Evolutionary conservation across 495 filamentous ascomycete species (phyloP).

Genomic region (Penicillium desertorum): DNA sequence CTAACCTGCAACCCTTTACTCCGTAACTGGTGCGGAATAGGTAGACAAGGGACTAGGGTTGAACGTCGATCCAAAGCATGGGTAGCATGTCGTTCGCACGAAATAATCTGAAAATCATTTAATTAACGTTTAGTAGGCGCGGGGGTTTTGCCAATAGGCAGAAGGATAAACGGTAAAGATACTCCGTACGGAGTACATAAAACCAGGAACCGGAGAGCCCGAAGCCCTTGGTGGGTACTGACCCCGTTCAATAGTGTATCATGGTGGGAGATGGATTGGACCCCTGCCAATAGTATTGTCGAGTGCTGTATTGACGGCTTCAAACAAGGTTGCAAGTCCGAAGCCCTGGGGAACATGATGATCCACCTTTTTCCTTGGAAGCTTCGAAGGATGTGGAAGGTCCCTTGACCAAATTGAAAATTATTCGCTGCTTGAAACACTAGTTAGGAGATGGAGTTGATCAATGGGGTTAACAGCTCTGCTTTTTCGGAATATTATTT

Average conservation of each 20-base stretch:
- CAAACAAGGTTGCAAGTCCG: constrained; percentile 26
- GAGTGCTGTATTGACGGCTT: constrained; percentile 8
- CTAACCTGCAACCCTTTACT: background rate
- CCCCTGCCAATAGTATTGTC: background rate
- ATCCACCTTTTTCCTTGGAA: constrained; percentile 14
- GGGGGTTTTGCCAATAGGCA: background rate
- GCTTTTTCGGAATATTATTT: background rate
- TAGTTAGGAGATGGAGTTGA: background rate
- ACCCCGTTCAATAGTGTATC: background rate
- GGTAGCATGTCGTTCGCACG: background rate
- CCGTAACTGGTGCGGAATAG: background rate
- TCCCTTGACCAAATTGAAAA: background rate
- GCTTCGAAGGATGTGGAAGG: constrained; percentile 2
- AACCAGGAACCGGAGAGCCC: constrained; percentile 1
- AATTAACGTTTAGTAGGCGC: background rate
- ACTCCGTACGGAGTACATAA: too few species aligned
- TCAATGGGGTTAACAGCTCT: background rate
- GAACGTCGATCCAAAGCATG: background rate
- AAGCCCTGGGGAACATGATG: constrained; percentile 18
- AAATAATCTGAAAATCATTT: background rate
- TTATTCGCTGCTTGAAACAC: constrained; percentile 1
- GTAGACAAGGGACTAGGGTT: background rate
- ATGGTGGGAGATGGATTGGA: background rate
- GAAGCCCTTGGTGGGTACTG: background rate
- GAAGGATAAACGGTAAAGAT: background rate